These are phyloP conservation scores for Saccharomycopsis lassenensis DNA, from an alignment of 805 yeast genomes.

Conservation along the genomic window DNA sequence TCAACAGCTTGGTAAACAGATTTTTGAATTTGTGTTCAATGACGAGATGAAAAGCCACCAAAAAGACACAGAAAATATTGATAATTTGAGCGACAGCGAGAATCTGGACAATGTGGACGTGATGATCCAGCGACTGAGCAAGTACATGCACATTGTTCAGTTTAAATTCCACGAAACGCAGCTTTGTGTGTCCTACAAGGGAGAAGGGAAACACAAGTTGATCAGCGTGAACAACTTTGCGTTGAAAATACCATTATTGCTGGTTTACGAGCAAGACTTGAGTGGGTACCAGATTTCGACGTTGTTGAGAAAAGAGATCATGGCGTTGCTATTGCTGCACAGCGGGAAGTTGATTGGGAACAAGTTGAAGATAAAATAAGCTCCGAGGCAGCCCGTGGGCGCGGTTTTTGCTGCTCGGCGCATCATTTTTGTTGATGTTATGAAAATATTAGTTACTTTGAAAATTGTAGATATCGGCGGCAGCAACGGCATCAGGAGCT, in stretches of 20 bases:
- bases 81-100: conserved; percentile 16
- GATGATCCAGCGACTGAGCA: conserved; percentile 70
- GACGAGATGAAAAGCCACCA: no score
- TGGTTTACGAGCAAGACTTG: conserved; percentile 56
- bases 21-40: conserved; percentile 68
- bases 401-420: conserved; percentile 17
- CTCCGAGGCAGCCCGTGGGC: conserved; percentile 19
- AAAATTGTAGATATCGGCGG: conserved; percentile 9
- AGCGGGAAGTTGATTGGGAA: conserved; percentile 75
- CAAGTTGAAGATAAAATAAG: conserved; percentile 53
- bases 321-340: conserved; percentile 47
- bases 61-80: conserved; percentile 3
- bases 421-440: no score
- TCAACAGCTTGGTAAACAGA: conserved; percentile 49
- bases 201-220: conserved; percentile 56
- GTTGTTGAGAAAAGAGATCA: conserved; percentile 50
- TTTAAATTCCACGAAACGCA: conserved; percentile 40
- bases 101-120: conserved; percentile 33
- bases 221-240: conserved; percentile 69
- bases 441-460: no score
- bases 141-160: conserved; percentile 54
- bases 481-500: no score
- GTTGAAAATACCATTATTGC: conserved; percentile 51
- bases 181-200: conserved; percentile 67
- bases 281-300: conserved; percentile 56